A percentile compares a stretch with the other conserved stretches of the same genome.
These are phyloP conservation scores for Cyclotella kingstonii DNA, from an alignment of 108 stramenopile genomes.

Conservation along the genomic window DNA sequence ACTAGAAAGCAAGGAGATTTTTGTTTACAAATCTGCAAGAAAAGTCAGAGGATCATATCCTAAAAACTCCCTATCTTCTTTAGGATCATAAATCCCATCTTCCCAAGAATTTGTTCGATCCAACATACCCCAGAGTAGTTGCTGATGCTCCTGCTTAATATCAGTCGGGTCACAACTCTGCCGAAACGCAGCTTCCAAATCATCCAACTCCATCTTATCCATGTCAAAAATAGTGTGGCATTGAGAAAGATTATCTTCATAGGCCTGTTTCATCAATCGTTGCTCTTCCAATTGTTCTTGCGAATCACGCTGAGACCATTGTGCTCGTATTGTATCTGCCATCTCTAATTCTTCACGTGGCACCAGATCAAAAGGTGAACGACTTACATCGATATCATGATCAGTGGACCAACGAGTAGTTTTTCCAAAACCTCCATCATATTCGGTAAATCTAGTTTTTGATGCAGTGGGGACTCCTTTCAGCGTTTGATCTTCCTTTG, in stretches of 20 bases:
- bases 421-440: constrained; percentile 27
- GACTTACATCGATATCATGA: constrained; percentile 9
- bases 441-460: constrained; percentile 15
- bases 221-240: too few relatives aligned
- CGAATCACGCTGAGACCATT: background rate
- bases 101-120: background rate
- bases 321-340: constrained; percentile 10
- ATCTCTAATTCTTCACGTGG: constrained; percentile 32
- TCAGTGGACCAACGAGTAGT: constrained; percentile 38
- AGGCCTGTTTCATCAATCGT: constrained; percentile 10
- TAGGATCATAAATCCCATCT: background rate
- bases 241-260: constrained; percentile 10
- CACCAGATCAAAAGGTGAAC: constrained; percentile 23
- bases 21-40: background rate
- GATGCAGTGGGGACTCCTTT: background rate
- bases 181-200: too few relatives aligned
- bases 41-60: background rate
- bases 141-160: background rate
- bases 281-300: constrained; percentile 10
- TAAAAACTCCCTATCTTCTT: background rate
- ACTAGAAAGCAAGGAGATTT: too few relatives aligned
- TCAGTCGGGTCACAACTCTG: background rate
- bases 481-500: constrained; percentile 8
- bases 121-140: background rate
- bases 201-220: too few relatives aligned